Conservation (phyloP, 345 rosid genomes). For the Passiflora organensis region DNA sequence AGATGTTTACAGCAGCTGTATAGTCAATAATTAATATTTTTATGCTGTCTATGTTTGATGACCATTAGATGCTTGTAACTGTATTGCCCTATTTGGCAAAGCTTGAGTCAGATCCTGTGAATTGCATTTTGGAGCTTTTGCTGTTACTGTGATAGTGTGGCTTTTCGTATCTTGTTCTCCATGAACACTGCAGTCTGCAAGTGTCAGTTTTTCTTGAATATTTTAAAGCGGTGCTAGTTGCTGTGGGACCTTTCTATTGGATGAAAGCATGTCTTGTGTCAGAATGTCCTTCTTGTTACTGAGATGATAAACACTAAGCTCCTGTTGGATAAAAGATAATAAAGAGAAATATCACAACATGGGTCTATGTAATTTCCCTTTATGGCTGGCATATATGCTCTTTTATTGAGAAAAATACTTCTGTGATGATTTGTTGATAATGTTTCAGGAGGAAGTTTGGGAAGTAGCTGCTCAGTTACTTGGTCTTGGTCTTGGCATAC, state of each 20-base stretch:
- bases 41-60: not conserved
- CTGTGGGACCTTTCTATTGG: no score
- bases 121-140: no score
- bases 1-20: no score
- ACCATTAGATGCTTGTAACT: not conserved
- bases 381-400: not conserved
- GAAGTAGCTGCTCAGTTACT: constrained; percentile 93
- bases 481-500: constrained; percentile 80
- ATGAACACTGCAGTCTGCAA: not conserved
- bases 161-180: not conserved
- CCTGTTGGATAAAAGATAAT: not conserved
- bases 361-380: not conserved
- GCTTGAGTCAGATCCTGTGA: no score
- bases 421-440: constrained; percentile 9
- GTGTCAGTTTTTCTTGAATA: not conserved
- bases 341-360: not conserved
- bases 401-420: constrained; percentile 2
- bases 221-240: not conserved
- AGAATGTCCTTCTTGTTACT: no score
- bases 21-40: not conserved
- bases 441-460: constrained; percentile 94
- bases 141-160: no score
- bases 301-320: not conserved
- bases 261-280: no score
- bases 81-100: no score